A percentile compares a stretch with the other conserved stretches of the same genome.
These are phyloP conservation scores for Blastocystis sp. DNA, from an alignment of 352 stramenopile genomes.

Conservation along the genomic window DNA sequence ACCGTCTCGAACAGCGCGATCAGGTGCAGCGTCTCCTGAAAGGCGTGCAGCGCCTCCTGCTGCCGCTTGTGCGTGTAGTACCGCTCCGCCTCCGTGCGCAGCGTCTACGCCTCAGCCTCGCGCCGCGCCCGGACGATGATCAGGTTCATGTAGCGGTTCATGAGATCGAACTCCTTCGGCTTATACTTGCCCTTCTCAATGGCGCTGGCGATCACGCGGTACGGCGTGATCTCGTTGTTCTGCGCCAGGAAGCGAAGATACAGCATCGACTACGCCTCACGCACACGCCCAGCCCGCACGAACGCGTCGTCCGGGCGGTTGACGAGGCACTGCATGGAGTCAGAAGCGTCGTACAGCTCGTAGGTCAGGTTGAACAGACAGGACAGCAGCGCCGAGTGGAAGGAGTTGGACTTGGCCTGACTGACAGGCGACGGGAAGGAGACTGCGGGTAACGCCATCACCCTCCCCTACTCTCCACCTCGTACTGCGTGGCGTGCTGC, in stretches of 20 bases:
- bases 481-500: conserved; percentile 9
- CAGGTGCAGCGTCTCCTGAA: conserved; percentile 24
- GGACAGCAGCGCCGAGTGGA: neutral
- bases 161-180: conserved; percentile 4
- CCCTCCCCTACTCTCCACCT: neutral
- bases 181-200: conserved; percentile 25
- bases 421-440: neutral
- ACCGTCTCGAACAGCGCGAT: conserved; percentile 4
- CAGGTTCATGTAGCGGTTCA: neutral
- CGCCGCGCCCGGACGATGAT: conserved; percentile 11
- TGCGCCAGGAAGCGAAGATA: conserved; percentile 49
- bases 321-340: neutral
- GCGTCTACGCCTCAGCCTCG: neutral
- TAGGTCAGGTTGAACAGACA: neutral
- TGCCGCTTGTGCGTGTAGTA: conserved; percentile 36
- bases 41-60: conserved; percentile 18
- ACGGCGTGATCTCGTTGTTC: conserved; percentile 48
- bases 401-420: neutral
- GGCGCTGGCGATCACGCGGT: neutral
- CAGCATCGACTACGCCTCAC: conserved; percentile 41
- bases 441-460: neutral
- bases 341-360: conserved; percentile 30
- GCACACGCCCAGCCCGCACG: neutral
- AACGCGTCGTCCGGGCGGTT: conserved; percentile 9
- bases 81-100: conserved; percentile 24